Conservation (phyloP, 2,329 filamentous ascomycete species). For the Elsinoe perseae region DNA sequence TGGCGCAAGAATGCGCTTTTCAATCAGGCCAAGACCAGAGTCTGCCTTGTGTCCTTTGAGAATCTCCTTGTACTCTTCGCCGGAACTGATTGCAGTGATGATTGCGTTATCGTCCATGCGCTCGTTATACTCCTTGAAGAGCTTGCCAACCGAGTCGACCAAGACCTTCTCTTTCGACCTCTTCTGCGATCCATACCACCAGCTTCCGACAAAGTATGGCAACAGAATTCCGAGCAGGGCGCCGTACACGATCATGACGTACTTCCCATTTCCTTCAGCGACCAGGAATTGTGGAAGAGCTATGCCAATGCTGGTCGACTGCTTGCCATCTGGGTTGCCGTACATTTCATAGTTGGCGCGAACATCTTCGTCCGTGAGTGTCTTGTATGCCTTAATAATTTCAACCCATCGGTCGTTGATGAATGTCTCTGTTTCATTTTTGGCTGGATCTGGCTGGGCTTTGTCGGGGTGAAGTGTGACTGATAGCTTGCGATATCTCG, state of each 20-base stretch:
- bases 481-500: slow-evolving; percentile 78
- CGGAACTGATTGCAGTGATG: slow-evolving; percentile 71
- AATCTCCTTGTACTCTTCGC: slow-evolving; percentile 73
- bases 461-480: slow-evolving; percentile 91
- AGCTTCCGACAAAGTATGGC: slow-evolving; percentile 87
- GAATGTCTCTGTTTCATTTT: slow-evolving; percentile 79
- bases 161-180: slow-evolving; percentile 90
- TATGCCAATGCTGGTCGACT: slow-evolving; percentile 96
- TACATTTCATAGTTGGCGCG: slow-evolving; percentile 96
- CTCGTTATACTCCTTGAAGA: slow-evolving; percentile 90
- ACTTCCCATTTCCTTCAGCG: slow-evolving; percentile 90
- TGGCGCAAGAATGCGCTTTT: slow-evolving; percentile 66
- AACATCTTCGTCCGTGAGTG: slow-evolving; percentile 92
- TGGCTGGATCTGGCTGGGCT: slow-evolving; percentile 67
- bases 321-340: slow-evolving; percentile 95
- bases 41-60: slow-evolving; percentile 74
- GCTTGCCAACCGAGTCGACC: slow-evolving; percentile 84
- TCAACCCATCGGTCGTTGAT: slow-evolving; percentile 89
- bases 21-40: slow-evolving; percentile 70
- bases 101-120: slow-evolving; percentile 72
- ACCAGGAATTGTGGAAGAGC: slow-evolving; percentile 89
- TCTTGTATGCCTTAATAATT: slow-evolving; percentile 95
- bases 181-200: slow-evolving; percentile 97
- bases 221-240: slow-evolving; percentile 79
- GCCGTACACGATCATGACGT: slow-evolving; percentile 84